A percentile compares a stretch with the other conserved stretches of the same genome.
Conservation (phyloP, 73 alveolate genomes). For the Symbiodinium pilosum region DNA sequence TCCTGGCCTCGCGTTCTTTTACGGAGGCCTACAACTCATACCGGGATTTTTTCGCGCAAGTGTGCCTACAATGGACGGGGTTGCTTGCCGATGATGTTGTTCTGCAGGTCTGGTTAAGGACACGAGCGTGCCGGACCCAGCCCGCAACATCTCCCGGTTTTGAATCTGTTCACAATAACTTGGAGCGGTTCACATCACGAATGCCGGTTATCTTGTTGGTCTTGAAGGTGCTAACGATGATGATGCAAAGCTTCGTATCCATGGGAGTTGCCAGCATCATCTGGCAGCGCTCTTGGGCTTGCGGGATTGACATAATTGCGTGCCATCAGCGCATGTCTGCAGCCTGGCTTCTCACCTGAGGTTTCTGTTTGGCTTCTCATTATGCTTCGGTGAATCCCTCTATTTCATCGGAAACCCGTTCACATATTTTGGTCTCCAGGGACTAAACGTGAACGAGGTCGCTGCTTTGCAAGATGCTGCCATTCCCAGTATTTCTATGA, state of each 20-base stretch:
- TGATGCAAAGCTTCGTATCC: slow-evolving; percentile 82
- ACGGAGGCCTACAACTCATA: slow-evolving; percentile 74
- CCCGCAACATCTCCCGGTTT: not conserved
- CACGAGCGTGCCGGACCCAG: slow-evolving; percentile 28
- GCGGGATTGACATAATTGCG: not conserved
- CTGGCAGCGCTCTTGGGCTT: not conserved
- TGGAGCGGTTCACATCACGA: not conserved
- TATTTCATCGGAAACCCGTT: slow-evolving; percentile 62
- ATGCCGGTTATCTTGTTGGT: not conserved
- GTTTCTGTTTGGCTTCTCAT: slow-evolving; percentile 50
- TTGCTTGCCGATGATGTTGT: not conserved
- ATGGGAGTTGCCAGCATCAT: slow-evolving; percentile 77
- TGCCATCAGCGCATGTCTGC: not conserved
- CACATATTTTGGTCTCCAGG: slow-evolving; percentile 54
- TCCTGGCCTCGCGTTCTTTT: slow-evolving; percentile 55
- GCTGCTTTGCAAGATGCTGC: too few species aligned
- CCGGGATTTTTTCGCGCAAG: not conserved
- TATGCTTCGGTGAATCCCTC: slow-evolving; percentile 54
- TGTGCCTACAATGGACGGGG: not conserved
- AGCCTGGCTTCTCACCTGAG: not conserved
- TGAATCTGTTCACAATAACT: not conserved
- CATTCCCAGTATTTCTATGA: too few species aligned
- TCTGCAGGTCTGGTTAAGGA: slow-evolving; percentile 27
- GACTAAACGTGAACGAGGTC: slow-evolving; percentile 30
- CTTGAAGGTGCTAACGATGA: slow-evolving; percentile 37